Conservation (phyloP, 768 basidiomycete genomes). For the Boletus vinaceobasis region DNA sequence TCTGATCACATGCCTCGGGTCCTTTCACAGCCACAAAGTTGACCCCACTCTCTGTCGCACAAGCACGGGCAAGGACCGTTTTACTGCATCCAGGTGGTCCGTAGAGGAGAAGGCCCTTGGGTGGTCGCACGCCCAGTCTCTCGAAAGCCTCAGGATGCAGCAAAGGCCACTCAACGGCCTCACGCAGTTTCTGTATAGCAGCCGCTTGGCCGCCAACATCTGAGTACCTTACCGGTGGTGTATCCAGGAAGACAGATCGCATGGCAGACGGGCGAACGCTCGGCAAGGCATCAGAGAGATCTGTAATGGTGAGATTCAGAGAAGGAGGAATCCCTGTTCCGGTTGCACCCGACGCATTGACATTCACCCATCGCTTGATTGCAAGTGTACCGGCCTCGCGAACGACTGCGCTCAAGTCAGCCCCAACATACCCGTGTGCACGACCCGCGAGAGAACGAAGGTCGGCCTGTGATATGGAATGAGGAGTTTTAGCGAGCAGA, state of each 20-base stretch:
- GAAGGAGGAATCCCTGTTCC: conserved; percentile 11
- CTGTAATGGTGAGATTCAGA: conserved; percentile 50
- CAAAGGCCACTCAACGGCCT: conserved; percentile 95
- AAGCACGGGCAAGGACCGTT: conserved; percentile 87
- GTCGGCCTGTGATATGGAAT: conserved; percentile 57
- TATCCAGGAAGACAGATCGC: conserved; percentile 88
- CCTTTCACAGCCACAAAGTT: conserved; percentile 98
- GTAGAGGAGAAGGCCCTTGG: conserved; percentile 87
- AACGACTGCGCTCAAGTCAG: conserved; percentile 88
- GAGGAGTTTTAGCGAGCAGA: conserved; percentile 75
- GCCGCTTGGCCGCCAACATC: conserved; percentile 87
- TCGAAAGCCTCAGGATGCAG: conserved; percentile 82
- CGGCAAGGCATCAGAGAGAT: conserved; percentile 71
- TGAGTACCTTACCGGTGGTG: conserved; percentile 74
- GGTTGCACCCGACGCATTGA: conserved; percentile 2
- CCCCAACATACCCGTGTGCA: conserved; percentile 96
- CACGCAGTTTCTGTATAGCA: conserved; percentile 82
- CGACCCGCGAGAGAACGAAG: conserved; percentile 66
- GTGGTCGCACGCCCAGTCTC: conserved; percentile 82
- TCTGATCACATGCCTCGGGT: conserved; percentile 67
- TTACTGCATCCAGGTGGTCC: conserved; percentile 98
- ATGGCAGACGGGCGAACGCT: conserved; percentile 88
- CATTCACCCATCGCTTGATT: conserved; percentile 76
- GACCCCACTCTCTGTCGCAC: conserved; percentile 89
- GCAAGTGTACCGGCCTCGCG: conserved; percentile 90